Conservation (phyloP, 208 protist genomes). For the Entamoeba moshkovskii region DNA sequence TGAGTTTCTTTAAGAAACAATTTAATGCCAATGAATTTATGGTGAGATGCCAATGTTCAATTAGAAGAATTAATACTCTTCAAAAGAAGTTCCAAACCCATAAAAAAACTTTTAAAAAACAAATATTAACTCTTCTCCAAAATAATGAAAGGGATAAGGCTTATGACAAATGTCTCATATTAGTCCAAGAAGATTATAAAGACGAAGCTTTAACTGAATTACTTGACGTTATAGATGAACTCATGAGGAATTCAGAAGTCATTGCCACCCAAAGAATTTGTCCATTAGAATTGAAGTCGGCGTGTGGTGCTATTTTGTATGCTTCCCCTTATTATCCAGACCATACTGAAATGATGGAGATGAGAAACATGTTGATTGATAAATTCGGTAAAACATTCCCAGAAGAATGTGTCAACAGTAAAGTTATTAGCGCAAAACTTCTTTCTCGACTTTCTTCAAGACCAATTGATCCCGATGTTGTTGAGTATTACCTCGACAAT, state of each 20-base stretch:
- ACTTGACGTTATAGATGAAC: background rate
- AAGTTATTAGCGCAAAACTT: background rate
- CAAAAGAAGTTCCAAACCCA: background rate
- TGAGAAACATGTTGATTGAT: background rate
- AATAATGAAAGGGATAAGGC: background rate
- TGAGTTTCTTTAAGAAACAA: background rate
- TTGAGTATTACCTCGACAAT: background rate
- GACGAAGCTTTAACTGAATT: background rate
- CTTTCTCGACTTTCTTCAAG: background rate
- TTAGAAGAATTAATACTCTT: background rate
- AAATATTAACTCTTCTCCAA: background rate
- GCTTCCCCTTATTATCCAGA: background rate
- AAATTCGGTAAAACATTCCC: background rate
- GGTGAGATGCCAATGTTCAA: background rate
- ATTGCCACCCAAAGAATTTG: background rate
- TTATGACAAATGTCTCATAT: background rate
- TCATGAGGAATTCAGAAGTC: background rate
- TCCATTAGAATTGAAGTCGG: background rate
- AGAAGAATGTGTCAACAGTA: background rate
- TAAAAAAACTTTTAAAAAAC: background rate
- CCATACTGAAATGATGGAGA: background rate
- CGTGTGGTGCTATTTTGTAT: background rate
- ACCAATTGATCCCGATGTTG: background rate
- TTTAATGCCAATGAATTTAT: background rate
- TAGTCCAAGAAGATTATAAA: background rate